Conservation (phyloP, 371 early-diverging fungal genomes). For the Coemansia sp. region DNA sequence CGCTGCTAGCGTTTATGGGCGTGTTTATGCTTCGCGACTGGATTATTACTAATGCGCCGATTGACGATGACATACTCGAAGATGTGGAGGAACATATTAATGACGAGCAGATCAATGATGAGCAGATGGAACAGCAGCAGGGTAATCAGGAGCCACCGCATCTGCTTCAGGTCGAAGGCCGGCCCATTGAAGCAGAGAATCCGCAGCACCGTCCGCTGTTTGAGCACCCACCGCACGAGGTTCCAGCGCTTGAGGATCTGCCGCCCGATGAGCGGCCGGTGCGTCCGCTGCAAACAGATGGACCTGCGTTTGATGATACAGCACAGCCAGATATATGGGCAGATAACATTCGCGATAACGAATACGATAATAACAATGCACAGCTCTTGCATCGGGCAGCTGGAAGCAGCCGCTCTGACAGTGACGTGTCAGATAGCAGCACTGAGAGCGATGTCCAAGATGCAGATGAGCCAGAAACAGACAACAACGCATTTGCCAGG, state of each 20-base stretch:
- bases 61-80: slow-evolving; percentile 36
- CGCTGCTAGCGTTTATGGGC: slow-evolving; percentile 73
- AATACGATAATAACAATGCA: neutral
- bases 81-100: slow-evolving; percentile 24
- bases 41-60: slow-evolving; percentile 75
- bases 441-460: neutral
- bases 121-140: slow-evolving; percentile 7
- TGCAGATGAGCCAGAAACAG: neutral
- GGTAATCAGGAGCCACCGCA: slow-evolving; percentile 4
- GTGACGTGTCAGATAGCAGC: neutral
- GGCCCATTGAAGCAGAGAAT: slow-evolving; percentile 33
- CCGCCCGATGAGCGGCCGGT: slow-evolving; percentile 34
- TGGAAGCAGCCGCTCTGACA: too few relatives aligned
- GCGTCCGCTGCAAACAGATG: slow-evolving; percentile 1
- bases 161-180: slow-evolving; percentile 20
- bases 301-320: neutral
- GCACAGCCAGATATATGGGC: neutral
- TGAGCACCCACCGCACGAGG: slow-evolving; percentile 28
- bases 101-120: neutral
- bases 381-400: neutral
- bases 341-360: neutral
- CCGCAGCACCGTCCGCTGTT: slow-evolving; percentile 38
- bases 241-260: slow-evolving; percentile 27
- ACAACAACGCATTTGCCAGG: slow-evolving; percentile 3
- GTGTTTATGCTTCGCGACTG: slow-evolving; percentile 83